phyloP scores from a whole-genome alignment of 768 basidiomycete genomes.

The Tricholoma sp. region DNA sequence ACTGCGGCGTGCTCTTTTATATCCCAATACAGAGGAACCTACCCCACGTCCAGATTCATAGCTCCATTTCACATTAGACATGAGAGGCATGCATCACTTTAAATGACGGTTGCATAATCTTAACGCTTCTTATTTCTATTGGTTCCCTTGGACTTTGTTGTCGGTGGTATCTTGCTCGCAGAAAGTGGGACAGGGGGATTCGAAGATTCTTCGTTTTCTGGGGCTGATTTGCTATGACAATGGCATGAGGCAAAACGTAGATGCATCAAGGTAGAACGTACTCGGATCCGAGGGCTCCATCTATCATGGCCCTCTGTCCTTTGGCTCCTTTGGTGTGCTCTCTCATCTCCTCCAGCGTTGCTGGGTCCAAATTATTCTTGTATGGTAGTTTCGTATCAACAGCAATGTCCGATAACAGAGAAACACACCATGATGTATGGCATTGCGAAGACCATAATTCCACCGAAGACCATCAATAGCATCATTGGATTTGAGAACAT shows the following conservation, averaged over 20 bases:
- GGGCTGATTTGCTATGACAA: constrained; percentile 35
- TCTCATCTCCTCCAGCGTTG: constrained; percentile 59
- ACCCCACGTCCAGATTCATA: constrained; percentile 4
- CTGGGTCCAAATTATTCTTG: constrained; percentile 79
- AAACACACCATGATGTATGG: constrained; percentile 70
- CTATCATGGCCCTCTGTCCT: constrained; percentile 52
- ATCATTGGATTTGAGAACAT: constrained; percentile 88
- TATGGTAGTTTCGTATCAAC: constrained; percentile 2
- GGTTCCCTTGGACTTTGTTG: constrained; percentile 21
- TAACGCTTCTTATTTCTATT: constrained; percentile 31
- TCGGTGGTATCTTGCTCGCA: background rate
- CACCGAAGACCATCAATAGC: constrained; percentile 68
- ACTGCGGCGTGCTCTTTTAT: constrained; percentile 54
- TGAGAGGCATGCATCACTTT: background rate
- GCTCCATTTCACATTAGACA: background rate
- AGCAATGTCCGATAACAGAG: background rate
- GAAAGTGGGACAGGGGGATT: constrained; percentile 7
- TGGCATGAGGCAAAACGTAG: background rate
- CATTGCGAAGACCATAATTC: constrained; percentile 62
- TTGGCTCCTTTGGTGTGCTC: constrained; percentile 53
- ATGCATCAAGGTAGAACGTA: constrained; percentile 17
- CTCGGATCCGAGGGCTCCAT: constrained; percentile 57
- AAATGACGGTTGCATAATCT: background rate
- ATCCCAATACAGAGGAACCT: constrained; percentile 26
- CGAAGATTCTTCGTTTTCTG: constrained; percentile 20